phyloP scores from a whole-genome alignment of 129 eudicot genomes.

The Lactuca sativa region DNA sequence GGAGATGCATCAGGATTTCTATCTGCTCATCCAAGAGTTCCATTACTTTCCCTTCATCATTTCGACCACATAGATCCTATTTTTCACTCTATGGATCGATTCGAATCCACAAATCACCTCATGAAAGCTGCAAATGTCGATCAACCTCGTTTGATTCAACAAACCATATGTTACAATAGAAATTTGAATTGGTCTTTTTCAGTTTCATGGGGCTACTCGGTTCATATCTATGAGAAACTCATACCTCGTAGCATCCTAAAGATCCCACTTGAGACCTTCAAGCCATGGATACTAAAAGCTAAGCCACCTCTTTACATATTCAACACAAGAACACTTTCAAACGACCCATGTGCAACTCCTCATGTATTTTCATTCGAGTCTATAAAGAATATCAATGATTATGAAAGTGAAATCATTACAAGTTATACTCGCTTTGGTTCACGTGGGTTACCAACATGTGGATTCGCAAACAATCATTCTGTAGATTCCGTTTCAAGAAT shows the following conservation, averaged over 20 bases:
- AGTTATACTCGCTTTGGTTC: conserved; percentile 8
- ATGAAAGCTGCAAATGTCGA: conserved; percentile 40
- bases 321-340: conserved; percentile 20
- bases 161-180: conserved; percentile 35
- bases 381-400: background rate
- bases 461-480: conserved; percentile 4
- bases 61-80: conserved; percentile 39
- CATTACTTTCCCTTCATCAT: conserved; percentile 47
- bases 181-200: conserved; percentile 25
- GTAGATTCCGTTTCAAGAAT: conserved; percentile 19
- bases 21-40: conserved; percentile 43
- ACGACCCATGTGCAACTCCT: conserved; percentile 29
- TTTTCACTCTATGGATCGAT: conserved; percentile 30
- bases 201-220: conserved; percentile 40
- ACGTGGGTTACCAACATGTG: conserved; percentile 20
- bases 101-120: conserved; percentile 35
- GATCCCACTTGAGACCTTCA: conserved; percentile 36
- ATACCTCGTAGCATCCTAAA: conserved; percentile 32
- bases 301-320: conserved; percentile 42
- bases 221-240: conserved; percentile 28
- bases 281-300: conserved; percentile 18
- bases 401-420: background rate
- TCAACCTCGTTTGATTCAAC: conserved; percentile 43
- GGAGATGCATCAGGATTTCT: conserved; percentile 40
- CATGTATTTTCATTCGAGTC: conserved; percentile 22